A percentile compares a stretch with the other conserved stretches of the same genome.
phyloP scores from a whole-genome alignment of 1,284 basidiomycete species.

The Leccinum angustisporum region DNA sequence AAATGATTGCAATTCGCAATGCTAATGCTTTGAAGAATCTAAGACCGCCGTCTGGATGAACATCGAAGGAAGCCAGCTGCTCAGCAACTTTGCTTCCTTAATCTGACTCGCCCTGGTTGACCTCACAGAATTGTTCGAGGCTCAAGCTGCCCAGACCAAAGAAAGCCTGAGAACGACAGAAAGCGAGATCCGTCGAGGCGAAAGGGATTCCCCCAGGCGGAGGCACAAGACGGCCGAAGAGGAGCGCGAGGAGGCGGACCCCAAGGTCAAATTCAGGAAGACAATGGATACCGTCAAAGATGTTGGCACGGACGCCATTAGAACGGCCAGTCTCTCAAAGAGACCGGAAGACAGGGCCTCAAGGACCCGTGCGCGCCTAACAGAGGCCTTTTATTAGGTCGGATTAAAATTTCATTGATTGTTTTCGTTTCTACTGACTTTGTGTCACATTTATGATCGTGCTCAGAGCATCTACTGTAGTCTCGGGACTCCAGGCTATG shows the following conservation, averaged over 20 bases:
- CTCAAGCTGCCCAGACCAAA: slow-evolving; percentile 49
- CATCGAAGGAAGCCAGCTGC: slow-evolving; percentile 51
- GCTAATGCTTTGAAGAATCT: slow-evolving; percentile 45
- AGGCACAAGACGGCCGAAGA: slow-evolving; percentile 49
- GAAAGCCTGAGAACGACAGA: slow-evolving; percentile 54
- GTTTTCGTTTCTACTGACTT: background rate
- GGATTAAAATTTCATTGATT: slow-evolving; percentile 3
- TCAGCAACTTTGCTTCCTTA: slow-evolving; percentile 63
- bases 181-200: slow-evolving; percentile 54
- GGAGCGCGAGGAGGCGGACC: slow-evolving; percentile 34
- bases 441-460: slow-evolving; percentile 54
- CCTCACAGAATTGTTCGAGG: slow-evolving; percentile 55
- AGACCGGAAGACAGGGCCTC: slow-evolving; percentile 44
- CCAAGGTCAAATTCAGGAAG: slow-evolving; percentile 55
- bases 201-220: slow-evolving; percentile 54
- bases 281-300: slow-evolving; percentile 63
- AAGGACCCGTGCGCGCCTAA: slow-evolving; percentile 42
- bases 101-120: slow-evolving; percentile 61
- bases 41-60: slow-evolving; percentile 49
- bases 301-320: slow-evolving; percentile 55
- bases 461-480: slow-evolving; percentile 51
- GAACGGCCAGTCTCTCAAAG: slow-evolving; percentile 45
- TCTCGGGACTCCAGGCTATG: slow-evolving; percentile 51
- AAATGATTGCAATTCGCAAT: slow-evolving; percentile 47
- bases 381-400: slow-evolving; percentile 55